A percentile compares a stretch with the other conserved stretches of the same genome.
phyloP scores from a whole-genome alignment of 164 flowering plant species.

The Tinospora cordifolia region DNA sequence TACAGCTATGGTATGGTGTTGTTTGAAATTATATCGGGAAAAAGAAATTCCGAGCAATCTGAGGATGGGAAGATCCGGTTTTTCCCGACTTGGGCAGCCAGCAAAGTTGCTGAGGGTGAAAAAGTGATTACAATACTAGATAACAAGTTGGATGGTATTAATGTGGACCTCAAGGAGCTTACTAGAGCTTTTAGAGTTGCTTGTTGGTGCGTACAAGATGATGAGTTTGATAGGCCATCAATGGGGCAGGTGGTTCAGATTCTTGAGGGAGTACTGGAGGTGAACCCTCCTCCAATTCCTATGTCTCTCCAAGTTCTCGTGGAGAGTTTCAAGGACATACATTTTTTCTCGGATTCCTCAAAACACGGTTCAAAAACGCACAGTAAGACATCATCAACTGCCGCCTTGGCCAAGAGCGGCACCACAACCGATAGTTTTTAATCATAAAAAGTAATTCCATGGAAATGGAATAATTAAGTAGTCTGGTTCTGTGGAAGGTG shows the following conservation, averaged over 20 bases:
- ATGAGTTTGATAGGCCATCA: constrained; percentile 33
- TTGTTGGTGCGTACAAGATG: constrained; percentile 39
- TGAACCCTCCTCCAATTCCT: constrained; percentile 30
- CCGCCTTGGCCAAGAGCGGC: too few species aligned
- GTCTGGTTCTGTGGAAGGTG: too few species aligned
- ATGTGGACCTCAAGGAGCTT: constrained; percentile 27
- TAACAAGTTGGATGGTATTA: constrained; percentile 19
- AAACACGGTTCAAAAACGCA: too few species aligned
- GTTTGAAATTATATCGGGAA: constrained; percentile 31
- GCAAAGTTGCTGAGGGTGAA: constrained; percentile 15
- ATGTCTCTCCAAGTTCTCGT: constrained; percentile 23
- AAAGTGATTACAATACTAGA: constrained; percentile 23
- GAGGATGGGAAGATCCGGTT: constrained; percentile 18
- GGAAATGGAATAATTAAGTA: too few species aligned
- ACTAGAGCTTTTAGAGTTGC: constrained; percentile 26
- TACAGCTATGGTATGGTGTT: constrained; percentile 41
- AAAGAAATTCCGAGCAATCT: constrained; percentile 25
- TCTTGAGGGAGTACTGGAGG: constrained; percentile 32
- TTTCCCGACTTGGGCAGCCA: constrained; percentile 36
- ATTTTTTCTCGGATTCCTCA: constrained; percentile 11
- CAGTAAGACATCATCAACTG: too few species aligned
- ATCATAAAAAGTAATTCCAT: too few species aligned
- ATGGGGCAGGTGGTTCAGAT: constrained; percentile 37
- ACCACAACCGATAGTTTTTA: too few species aligned
- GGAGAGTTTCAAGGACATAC: constrained; percentile 6